These are phyloP conservation scores for Coemansia sp. DNA, from an alignment of 371 early-diverging fungal species.

Conservation along the genomic window DNA sequence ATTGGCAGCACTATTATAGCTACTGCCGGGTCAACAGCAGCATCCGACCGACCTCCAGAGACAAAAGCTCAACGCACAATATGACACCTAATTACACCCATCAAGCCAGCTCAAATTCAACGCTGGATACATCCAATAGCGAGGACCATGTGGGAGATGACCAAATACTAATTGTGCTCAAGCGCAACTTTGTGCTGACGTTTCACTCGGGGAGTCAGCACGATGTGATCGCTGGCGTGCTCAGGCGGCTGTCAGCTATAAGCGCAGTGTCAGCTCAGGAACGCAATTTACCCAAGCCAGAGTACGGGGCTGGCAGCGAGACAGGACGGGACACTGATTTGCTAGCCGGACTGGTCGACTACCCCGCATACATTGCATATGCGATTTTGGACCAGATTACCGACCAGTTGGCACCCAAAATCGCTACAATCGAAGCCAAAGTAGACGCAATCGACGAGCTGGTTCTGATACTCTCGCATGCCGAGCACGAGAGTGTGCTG, in stretches of 20 bases:
- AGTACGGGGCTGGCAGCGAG: background rate
- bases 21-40: conserved; percentile 12
- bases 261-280: background rate
- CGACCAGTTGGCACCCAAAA: conserved; percentile 72
- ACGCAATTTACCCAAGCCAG: background rate
- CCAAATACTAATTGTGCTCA: conserved; percentile 40
- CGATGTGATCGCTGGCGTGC: conserved; percentile 8
- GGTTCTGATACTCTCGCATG: conserved; percentile 81
- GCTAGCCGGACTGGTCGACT: conserved; percentile 27
- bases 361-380: conserved; percentile 49
- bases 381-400: conserved; percentile 81
- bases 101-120: background rate
- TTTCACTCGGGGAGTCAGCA: conserved; percentile 29
- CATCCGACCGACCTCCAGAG: conserved; percentile 2
- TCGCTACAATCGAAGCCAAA: conserved; percentile 73
- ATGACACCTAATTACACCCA: background rate
- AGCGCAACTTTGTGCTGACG: conserved; percentile 33
- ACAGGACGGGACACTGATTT: conserved; percentile 2
- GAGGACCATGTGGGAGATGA: background rate
- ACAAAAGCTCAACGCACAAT: background rate
- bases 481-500: conserved; percentile 83
- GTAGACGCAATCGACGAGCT: conserved; percentile 86
- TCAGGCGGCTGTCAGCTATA: conserved; percentile 31
- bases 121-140: background rate
- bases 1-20: conserved; percentile 6